Evolutionary conservation across 345 rosid genomes (phyloP).

Genomic region (Camelina laxa): DNA sequence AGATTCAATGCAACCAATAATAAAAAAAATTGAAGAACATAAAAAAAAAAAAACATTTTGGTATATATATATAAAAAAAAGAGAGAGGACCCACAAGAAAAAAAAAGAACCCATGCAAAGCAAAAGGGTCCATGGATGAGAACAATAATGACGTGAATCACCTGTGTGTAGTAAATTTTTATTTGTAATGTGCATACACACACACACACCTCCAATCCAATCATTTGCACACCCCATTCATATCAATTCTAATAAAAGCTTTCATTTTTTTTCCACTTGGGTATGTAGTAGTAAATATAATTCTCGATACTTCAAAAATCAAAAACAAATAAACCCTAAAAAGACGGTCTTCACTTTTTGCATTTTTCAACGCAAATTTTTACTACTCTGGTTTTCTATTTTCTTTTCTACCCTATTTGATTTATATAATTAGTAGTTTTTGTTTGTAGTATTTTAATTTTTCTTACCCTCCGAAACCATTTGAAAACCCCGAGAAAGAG

Average conservation of each 20-base stretch:
- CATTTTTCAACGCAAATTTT: slow-evolving; percentile 37
- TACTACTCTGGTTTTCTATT: not conserved
- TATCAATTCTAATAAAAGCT: slow-evolving; percentile 23
- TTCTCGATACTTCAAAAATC: not conserved
- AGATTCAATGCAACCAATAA: slow-evolving; percentile 41
- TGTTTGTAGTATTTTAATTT: not conserved
- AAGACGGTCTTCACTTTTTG: slow-evolving; percentile 34
- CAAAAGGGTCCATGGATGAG: slow-evolving; percentile 38
- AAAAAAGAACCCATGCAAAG: slow-evolving; percentile 42
- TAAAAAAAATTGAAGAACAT: not conserved
- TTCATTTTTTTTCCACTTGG: not conserved
- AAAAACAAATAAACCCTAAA: not conserved
- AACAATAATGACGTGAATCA: slow-evolving; percentile 46
- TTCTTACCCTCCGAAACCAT: slow-evolving; percentile 69
- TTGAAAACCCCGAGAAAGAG: slow-evolving; percentile 91
- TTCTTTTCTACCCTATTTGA: not conserved
- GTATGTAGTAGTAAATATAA: not conserved
- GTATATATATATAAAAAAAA: not conserved
- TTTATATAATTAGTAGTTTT: not conserved
- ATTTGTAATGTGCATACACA: no score
- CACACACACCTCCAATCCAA: slow-evolving; percentile 47
- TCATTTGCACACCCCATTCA: slow-evolving; percentile 42
- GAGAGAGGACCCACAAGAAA: slow-evolving; percentile 28
- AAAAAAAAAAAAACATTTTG: not conserved
- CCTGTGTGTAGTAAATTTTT: slow-evolving; percentile 20